These are phyloP conservation scores for Triticum monococcum DNA, from an alignment of 176 grass and related monocot genomes.

Conservation along the genomic window DNA sequence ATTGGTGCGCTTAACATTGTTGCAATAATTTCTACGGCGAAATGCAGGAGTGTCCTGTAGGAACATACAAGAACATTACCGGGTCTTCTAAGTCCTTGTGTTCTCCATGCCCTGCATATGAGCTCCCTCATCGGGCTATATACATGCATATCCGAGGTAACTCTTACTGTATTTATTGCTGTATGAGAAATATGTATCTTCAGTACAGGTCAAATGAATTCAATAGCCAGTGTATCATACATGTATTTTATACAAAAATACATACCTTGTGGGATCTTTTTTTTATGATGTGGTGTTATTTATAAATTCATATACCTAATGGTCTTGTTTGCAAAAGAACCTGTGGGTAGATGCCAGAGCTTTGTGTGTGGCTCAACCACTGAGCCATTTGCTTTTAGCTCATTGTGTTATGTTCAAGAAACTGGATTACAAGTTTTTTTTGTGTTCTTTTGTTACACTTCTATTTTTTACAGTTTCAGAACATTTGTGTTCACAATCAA, in stretches of 20 bases:
- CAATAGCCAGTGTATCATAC: neutral
- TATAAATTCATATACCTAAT: slow-evolving; percentile 16
- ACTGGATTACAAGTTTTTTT: neutral
- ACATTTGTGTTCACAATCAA: neutral
- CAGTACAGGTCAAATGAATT: neutral
- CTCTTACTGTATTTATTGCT: slow-evolving; percentile 15
- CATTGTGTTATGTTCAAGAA: neutral
- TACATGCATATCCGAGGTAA: slow-evolving; percentile 74
- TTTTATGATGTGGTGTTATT: neutral
- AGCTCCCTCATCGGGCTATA: slow-evolving; percentile 75
- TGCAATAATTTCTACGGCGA: slow-evolving; percentile 17
- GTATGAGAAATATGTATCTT: slow-evolving; percentile 7
- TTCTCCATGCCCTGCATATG: slow-evolving; percentile 62
- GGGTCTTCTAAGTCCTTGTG: slow-evolving; percentile 84
- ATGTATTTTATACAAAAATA: neutral
- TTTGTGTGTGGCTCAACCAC: neutral
- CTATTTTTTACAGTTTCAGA: slow-evolving; percentile 9
- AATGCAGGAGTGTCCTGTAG: slow-evolving; percentile 89
- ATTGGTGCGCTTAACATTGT: slow-evolving; percentile 18
- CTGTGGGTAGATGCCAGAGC: neutral
- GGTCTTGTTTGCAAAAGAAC: slow-evolving; percentile 13
- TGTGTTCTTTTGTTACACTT: slow-evolving; percentile 12
- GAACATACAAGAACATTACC: slow-evolving; percentile 96
- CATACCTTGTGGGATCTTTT: slow-evolving; percentile 1
- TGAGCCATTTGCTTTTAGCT: neutral